Evolutionary conservation across 306 rosid genomes (phyloP).

Genomic region (Ormosia semicastrata): DNA sequence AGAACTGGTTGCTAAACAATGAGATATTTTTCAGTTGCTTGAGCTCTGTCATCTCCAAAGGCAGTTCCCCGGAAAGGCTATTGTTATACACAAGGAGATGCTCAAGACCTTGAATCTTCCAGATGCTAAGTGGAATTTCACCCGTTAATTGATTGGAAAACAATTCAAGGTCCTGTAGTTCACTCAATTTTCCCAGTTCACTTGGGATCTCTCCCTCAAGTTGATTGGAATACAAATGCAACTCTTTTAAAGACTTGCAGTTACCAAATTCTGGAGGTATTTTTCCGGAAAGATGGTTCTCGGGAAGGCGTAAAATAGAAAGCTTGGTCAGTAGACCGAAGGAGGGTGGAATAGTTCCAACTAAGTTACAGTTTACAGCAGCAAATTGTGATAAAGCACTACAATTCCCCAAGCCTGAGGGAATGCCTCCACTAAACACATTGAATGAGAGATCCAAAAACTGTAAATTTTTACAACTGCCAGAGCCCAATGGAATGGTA

Average conservation of each 20-base stretch:
- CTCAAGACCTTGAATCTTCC: constrained; percentile 78
- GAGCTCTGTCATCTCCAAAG: constrained; percentile 67
- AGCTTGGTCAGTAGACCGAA: constrained; percentile 56
- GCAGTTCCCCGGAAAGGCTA: constrained; percentile 69
- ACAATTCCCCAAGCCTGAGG: constrained; percentile 68
- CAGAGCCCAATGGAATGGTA: constrained; percentile 52
- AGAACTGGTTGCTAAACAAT: constrained; percentile 66
- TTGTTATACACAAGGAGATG: constrained; percentile 60
- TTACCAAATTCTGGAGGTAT: constrained; percentile 72
- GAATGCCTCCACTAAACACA: constrained; percentile 56
- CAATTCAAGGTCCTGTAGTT: constrained; percentile 51
- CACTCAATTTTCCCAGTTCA: constrained; percentile 61
- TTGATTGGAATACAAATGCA: constrained; percentile 55
- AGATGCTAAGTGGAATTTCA: constrained; percentile 71
- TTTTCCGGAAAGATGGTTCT: constrained; percentile 57
- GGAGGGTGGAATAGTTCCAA: constrained; percentile 71
- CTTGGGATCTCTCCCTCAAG: constrained; percentile 73
- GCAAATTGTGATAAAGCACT: constrained; percentile 34
- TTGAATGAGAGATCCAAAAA: constrained; percentile 62
- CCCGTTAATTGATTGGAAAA: constrained; percentile 59
- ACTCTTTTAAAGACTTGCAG: constrained; percentile 53
- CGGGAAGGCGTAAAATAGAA: constrained; percentile 38
- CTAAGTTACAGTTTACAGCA: constrained; percentile 41
- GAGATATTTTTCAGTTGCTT: constrained; percentile 60
- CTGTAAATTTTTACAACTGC: constrained; percentile 38